Evolutionary conservation across 164 flowering plant genomes (phyloP), one percentile per base, ranked within the genome.

Genomic region (Magnolia changhungtana): DNA sequence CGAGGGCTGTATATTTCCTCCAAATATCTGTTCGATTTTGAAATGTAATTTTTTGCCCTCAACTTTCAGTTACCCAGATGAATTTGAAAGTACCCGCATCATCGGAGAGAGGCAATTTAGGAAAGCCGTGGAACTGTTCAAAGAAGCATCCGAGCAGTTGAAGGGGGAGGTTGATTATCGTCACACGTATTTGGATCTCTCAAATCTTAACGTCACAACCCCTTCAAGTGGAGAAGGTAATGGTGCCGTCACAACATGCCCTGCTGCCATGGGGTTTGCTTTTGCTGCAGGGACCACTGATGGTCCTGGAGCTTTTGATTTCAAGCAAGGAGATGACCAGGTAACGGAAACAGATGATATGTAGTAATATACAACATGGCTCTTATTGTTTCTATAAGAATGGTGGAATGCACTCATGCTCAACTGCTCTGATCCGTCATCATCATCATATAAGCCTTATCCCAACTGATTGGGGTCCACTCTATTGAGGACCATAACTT

Each of bases 301-400:
- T 83, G 99, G 99, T n/a, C 98, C 98, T 31, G 99, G 99, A 77
- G 98, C 99, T 80, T 96, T 96, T 87, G 98, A 96, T 81, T 96
- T 96, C 81, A 88, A 82, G 82, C 99, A 96, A 88, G 99, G 99
- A 31, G 98, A 96, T 86, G 88, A 90, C 75, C 64, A 84, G 88
- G 99, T 91, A 80, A 82, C 19, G 9, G 10, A 61, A 49, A 68
- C 19, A 20, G n/a, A 68, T 68, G 5, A n/a, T 29, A 4, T 16
- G 13, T 31, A 68, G 71, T 29, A 31, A 68, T 29, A 13, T 29
- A 68, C 18, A 16, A 3, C 18, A 16, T 55, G 18, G 13, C 18
- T 9, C 18, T 55, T 11, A 11, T 55, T 55, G 14, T 11, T 9
- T 55, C 13, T 37, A 37, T 37, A 37, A 37, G 45, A 37, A 37